phyloP scores from a whole-genome alignment of 2,329 filamentous ascomycete genomes.

The Alternaria sp. region DNA sequence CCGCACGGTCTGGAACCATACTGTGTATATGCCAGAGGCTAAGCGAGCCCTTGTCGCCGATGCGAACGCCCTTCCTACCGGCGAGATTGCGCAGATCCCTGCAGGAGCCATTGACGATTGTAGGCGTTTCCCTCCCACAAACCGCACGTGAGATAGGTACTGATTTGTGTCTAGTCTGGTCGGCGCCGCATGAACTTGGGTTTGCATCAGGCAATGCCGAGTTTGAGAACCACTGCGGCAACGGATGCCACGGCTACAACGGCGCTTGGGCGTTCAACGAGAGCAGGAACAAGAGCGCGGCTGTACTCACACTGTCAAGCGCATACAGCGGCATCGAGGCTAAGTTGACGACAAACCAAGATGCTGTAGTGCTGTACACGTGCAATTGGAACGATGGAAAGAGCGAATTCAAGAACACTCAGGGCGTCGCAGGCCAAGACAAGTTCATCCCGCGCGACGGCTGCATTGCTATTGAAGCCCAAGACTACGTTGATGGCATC shows the following conservation, averaged over 20 bases:
- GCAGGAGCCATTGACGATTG: constrained; percentile 39
- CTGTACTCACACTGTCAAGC: constrained; percentile 40
- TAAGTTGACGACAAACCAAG: constrained; percentile 43
- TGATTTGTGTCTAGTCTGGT: constrained; percentile 26
- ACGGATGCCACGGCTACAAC: constrained; percentile 48
- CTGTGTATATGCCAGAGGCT: constrained; percentile 42
- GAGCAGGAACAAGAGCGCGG: constrained; percentile 30
- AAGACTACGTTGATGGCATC: constrained; percentile 47
- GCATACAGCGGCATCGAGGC: constrained; percentile 45
- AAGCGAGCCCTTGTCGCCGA: constrained; percentile 39
- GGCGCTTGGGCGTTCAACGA: constrained; percentile 42
- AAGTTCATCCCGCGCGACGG: constrained; percentile 45
- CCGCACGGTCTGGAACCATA: constrained; percentile 46
- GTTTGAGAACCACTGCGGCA: constrained; percentile 45
- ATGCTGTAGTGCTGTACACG: constrained; percentile 44
- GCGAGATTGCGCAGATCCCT: constrained; percentile 38
- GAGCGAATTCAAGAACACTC: constrained; percentile 46
- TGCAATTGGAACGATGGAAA: constrained; percentile 50
- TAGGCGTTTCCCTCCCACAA: neutral
- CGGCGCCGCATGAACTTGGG: constrained; percentile 42
- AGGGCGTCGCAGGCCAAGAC: constrained; percentile 38
- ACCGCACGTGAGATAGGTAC: neutral
- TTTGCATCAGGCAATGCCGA: constrained; percentile 35
- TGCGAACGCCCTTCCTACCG: constrained; percentile 42
- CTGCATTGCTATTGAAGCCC: constrained; percentile 46